These are phyloP conservation scores for Crithidia fasciculata DNA, from an alignment of 208 protist species.

Conservation along the genomic window DNA sequence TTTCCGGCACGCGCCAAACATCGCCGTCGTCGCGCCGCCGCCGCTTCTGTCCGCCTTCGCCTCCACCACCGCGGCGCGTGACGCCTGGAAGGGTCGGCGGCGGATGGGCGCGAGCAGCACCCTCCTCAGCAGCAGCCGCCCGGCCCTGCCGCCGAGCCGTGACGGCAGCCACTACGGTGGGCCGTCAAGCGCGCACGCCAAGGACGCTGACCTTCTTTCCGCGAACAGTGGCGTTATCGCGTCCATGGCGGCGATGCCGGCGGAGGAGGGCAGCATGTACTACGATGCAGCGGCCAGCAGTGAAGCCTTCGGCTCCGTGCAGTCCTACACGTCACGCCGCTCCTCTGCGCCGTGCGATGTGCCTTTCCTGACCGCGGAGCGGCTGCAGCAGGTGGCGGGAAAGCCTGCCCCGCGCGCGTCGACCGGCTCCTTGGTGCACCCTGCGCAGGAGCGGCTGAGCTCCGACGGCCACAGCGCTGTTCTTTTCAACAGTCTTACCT, in stretches of 20 bases:
- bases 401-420: background rate
- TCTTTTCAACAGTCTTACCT: conserved; percentile 12
- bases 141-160: conserved; percentile 5
- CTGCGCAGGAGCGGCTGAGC: background rate
- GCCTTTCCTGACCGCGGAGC: background rate
- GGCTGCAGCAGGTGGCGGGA: conserved; percentile 8
- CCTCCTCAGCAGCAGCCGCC: background rate
- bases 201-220: background rate
- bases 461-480: background rate
- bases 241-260: background rate
- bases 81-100: conserved; percentile 24
- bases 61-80: conserved; percentile 10
- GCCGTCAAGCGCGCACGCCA: background rate
- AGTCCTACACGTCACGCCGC: conserved; percentile 4
- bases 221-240: background rate
- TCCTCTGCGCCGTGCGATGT: conserved; percentile 10
- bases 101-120: conserved; percentile 9
- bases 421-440: background rate
- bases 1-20: conserved; percentile 6
- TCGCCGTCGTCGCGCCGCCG: conserved; percentile 24
- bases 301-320: conserved; percentile 29
- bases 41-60: conserved; percentile 16
- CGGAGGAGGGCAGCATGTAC: conserved; percentile 4
- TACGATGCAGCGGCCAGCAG: conserved; percentile 8
- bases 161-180: conserved; percentile 15